Base-by-base conservation (phyloP, 805 yeast genomes). In the Monosporozyma yasuniensis region DNA sequence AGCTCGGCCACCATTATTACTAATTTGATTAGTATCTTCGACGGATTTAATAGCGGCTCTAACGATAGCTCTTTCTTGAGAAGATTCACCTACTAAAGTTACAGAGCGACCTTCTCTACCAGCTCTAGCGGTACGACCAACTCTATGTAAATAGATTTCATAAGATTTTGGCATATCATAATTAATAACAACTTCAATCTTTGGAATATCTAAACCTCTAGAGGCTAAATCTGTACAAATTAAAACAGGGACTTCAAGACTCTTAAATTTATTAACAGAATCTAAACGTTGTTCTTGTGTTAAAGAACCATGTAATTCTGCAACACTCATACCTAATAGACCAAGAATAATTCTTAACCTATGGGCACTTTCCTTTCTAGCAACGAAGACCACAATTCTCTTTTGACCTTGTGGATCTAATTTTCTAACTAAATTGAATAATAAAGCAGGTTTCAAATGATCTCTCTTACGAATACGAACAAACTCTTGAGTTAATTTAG, bases 101-200 rank as follows among this genome's bases (percentile, higher is more conserved):
- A 93, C 84, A 43, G 97, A 86, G 50, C 79, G 79, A 77, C 99
- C 99, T 48, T 86, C 87, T 70, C 98, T 80, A 19, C 98, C 98
- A 47, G 97, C 99, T 79, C 99, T 87, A 9, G 99, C 99, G 49
- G 98, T 93, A 77, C 99, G 87, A 70, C 99, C 99, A 52, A 93
- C 96, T 75, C 99, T 85, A 71, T 93, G 99, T 61, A 93, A 74
- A 67, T 93, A 93, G 37, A 91, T 78, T 56, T 93, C 99, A 61
- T 86, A 83, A 28, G 86, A 75, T 66, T 87, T 87, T 47, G 99
- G 99, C 95, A 93, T 87, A 64, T 93, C 99, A 67, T 76, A 93
- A 70, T 93, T 93, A 62, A 93, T 78, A 44, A 93, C 99, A 52
- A 84, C 81, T 66, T 90, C 98, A 65, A 93, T 90, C 70, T 91